These are phyloP conservation scores for Scheffersomyces quercinus DNA, from an alignment of 1,139 yeast genomes.

Conservation along the genomic window DNA sequence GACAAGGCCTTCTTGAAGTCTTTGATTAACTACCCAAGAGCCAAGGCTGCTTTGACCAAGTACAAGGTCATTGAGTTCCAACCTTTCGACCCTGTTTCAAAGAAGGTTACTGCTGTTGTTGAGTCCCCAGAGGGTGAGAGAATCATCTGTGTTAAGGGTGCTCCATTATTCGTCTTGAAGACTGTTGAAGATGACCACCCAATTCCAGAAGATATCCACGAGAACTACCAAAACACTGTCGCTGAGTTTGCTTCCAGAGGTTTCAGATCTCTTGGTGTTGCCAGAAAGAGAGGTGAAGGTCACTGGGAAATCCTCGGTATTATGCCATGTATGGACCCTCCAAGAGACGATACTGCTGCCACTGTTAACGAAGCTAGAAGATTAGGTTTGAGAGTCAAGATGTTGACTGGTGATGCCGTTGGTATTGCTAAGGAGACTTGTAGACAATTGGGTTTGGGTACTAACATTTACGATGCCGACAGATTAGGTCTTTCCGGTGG, in stretches of 20 bases:
- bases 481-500: constrained; percentile 96
- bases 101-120: constrained; percentile 93
- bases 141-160: constrained; percentile 97
- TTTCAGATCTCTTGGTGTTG: constrained; percentile 98
- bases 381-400: constrained; percentile 94
- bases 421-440: constrained; percentile 99
- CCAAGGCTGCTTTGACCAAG: constrained; percentile 91
- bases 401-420: constrained; percentile 99
- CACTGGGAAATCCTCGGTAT: constrained; percentile 98
- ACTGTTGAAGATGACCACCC: constrained; percentile 97
- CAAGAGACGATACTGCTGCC: constrained; percentile 97
- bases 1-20: constrained; percentile 97
- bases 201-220: constrained; percentile 93
- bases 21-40: constrained; percentile 83
- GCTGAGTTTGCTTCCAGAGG: constrained; percentile 98
- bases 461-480: constrained; percentile 96
- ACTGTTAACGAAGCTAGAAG: constrained; percentile 92
- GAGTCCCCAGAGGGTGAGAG: constrained; percentile 97
- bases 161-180: constrained; percentile 91
- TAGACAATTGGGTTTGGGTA: constrained; percentile 96
- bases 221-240: constrained; percentile 94
- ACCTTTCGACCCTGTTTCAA: constrained; percentile 97
- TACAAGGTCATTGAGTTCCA: constrained; percentile 95
- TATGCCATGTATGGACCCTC: constrained; percentile 99
- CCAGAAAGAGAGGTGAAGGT: constrained; percentile 98